These are phyloP conservation scores for Fusarium pilosicola DNA, from an alignment of 2,329 filamentous ascomycete genomes.

Conservation along the genomic window DNA sequence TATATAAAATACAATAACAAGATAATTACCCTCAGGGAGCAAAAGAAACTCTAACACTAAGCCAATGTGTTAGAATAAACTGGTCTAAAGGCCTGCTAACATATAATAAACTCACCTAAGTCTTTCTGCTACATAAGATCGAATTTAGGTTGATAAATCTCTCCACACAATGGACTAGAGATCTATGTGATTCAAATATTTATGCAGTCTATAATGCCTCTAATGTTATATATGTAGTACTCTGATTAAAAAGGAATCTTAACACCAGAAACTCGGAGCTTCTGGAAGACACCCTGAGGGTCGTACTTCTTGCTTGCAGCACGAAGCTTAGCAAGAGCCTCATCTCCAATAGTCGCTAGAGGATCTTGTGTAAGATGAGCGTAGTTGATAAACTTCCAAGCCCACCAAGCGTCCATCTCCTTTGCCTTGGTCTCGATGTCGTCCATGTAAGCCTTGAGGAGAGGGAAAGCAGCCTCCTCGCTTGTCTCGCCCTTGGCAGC, in stretches of 20 bases:
- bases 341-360: slow-evolving; percentile 51
- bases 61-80: background rate
- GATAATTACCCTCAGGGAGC: too few relatives aligned
- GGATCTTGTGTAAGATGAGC: slow-evolving; percentile 52
- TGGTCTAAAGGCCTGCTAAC: background rate
- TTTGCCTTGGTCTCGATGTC: slow-evolving; percentile 44
- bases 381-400: slow-evolving; percentile 57
- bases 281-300: slow-evolving; percentile 52
- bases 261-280: slow-evolving; percentile 46
- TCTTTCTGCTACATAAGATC: background rate
- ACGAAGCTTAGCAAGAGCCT: slow-evolving; percentile 49
- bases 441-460: slow-evolving; percentile 48
- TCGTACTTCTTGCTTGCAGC: slow-evolving; percentile 51
- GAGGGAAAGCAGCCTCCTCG: slow-evolving; percentile 49
- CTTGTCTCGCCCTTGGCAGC: slow-evolving; percentile 48
- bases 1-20: background rate
- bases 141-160: too few relatives aligned
- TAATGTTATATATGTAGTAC: background rate
- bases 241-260: slow-evolving; percentile 41
- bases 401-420: slow-evolving; percentile 40
- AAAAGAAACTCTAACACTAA: background rate
- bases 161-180: too few relatives aligned
- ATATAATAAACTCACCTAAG: background rate
- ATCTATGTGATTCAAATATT: too few relatives aligned
- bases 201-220: background rate